These are phyloP conservation scores for Rosa lucieae DNA, from an alignment of 306 rosid genomes.

Conservation along the genomic window DNA sequence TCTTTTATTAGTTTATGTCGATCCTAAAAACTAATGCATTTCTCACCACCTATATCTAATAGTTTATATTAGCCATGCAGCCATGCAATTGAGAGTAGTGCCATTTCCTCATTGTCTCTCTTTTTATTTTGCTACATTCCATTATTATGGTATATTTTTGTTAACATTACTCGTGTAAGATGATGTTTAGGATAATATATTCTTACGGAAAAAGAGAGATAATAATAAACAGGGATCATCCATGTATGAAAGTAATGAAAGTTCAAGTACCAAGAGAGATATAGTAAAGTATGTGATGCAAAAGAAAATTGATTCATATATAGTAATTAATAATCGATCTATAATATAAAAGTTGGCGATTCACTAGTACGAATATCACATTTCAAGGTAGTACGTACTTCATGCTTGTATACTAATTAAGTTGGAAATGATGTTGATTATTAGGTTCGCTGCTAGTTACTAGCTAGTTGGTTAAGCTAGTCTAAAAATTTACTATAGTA, in stretches of 20 bases:
- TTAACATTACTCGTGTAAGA: background rate
- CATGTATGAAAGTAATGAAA: background rate
- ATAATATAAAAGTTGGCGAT: too few species aligned
- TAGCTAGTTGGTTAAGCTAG: too few species aligned
- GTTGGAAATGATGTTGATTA: too few species aligned
- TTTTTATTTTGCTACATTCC: background rate
- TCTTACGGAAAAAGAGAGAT: background rate
- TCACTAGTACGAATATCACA: too few species aligned
- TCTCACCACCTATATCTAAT: background rate
- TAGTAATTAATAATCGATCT: too few species aligned
- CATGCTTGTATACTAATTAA: too few species aligned
- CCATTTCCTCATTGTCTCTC: background rate
- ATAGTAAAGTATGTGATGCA: background rate
- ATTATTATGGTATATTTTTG: background rate
- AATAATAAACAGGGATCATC: background rate
- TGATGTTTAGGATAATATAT: background rate
- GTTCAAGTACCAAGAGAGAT: background rate
- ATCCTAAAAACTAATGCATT: background rate
- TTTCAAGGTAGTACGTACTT: too few species aligned
- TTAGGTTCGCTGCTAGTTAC: too few species aligned
- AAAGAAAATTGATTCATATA: too few species aligned
- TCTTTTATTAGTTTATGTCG: background rate
- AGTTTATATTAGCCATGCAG: background rate
- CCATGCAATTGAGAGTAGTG: background rate
- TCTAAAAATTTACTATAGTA: too few species aligned